Evolutionary conservation across 2,329 filamentous ascomycete species (phyloP).

Genomic region (Dryadomyces sulphureus): DNA sequence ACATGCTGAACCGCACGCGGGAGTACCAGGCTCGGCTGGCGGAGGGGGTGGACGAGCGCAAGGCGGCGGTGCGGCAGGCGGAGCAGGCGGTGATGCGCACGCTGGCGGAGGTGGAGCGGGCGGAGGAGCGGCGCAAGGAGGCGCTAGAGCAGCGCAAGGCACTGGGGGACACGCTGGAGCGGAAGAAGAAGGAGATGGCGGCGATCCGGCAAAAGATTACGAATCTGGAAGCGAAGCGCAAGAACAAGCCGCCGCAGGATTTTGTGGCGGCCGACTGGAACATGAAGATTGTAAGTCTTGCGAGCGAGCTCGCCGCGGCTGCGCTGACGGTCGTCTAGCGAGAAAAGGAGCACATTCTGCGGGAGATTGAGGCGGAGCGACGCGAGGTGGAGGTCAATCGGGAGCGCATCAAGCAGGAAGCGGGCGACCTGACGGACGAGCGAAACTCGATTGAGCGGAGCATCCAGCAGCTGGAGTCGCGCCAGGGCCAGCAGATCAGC

Average conservation of each 20-base stretch:
- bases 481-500: slow-evolving; percentile 56
- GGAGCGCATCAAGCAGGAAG: slow-evolving; percentile 5
- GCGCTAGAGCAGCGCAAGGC: slow-evolving; percentile 35
- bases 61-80: slow-evolving; percentile 33
- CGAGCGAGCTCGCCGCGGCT: background rate
- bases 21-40: slow-evolving; percentile 47
- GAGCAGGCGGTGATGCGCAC: slow-evolving; percentile 36
- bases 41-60: slow-evolving; percentile 37
- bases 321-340: slow-evolving; percentile 25
- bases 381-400: slow-evolving; percentile 17
- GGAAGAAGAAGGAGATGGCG: slow-evolving; percentile 35
- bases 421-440: background rate
- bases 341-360: slow-evolving; percentile 40
- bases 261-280: slow-evolving; percentile 62
- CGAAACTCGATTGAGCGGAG: slow-evolving; percentile 18
- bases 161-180: slow-evolving; percentile 32
- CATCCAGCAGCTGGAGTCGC: slow-evolving; percentile 46
- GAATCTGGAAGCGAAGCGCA: slow-evolving; percentile 45
- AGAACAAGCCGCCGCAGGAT: slow-evolving; percentile 45
- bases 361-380: slow-evolving; percentile 32
- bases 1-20: slow-evolving; percentile 55
- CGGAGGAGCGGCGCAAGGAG: slow-evolving; percentile 25
- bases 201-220: slow-evolving; percentile 42
- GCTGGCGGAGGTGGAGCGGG: slow-evolving; percentile 23
- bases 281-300: slow-evolving; percentile 46